Evolutionary conservation across 2,329 filamentous ascomycete species (phyloP).

Genomic region (Metarhizium rileyi): DNA sequence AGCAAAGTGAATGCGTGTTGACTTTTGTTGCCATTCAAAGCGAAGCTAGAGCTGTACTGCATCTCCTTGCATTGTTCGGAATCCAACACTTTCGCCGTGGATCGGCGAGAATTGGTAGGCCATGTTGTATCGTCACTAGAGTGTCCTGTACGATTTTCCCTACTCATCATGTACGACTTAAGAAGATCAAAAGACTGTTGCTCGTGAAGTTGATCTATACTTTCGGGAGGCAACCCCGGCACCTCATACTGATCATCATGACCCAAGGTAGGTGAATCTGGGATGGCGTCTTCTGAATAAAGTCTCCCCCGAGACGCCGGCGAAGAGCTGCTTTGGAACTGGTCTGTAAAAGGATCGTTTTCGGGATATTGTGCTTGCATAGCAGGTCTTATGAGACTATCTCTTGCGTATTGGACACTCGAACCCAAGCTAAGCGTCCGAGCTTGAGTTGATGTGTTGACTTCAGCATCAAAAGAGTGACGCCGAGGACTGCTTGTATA

Average conservation of each 20-base stretch:
- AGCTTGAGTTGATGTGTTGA: background rate
- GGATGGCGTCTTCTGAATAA: background rate
- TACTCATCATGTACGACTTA: background rate
- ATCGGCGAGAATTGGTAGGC: background rate
- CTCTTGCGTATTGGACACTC: background rate
- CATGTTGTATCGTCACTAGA: background rate
- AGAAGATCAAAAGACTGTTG: background rate
- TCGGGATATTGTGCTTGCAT: background rate
- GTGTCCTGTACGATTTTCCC: background rate
- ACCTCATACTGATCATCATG: background rate
- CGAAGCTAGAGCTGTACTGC: slow-evolving; percentile 12
- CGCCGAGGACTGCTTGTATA: background rate
- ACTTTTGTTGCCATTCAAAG: slow-evolving; percentile 12
- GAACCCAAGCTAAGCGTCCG: background rate
- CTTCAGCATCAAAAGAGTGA: background rate
- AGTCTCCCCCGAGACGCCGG: background rate
- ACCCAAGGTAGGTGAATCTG: slow-evolving; percentile 6
- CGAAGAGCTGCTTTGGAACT: background rate
- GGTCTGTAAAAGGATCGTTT: background rate
- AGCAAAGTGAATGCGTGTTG: slow-evolving; percentile 14
- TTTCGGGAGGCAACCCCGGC: background rate
- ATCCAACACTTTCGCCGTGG: background rate
- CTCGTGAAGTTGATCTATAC: background rate
- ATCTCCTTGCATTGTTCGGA: background rate
- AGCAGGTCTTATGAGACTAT: background rate